These are phyloP conservation scores for Pneumocystis carinii DNA, from an alignment of 1,139 yeast species.

Conservation along the genomic window DNA sequence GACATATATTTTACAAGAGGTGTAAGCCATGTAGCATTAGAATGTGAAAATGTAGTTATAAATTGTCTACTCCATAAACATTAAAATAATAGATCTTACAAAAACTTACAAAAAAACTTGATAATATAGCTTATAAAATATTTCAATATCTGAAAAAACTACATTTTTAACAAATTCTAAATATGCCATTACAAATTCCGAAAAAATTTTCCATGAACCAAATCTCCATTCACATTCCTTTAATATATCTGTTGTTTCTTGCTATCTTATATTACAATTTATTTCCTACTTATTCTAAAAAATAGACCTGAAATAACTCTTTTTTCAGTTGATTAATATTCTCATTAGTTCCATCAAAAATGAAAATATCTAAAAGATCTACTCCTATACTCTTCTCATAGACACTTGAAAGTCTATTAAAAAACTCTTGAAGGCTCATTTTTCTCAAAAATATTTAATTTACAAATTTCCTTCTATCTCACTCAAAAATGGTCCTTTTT, in stretches of 20 bases:
- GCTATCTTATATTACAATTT: background rate
- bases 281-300: background rate
- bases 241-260: background rate
- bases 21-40: background rate
- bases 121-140: background rate
- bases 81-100: background rate
- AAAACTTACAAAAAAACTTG: background rate
- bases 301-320: background rate
- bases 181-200: background rate
- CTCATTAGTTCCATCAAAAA: background rate
- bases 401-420: background rate
- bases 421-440: background rate
- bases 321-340: background rate
- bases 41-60: background rate
- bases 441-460: background rate
- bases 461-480: no score
- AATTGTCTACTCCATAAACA: background rate
- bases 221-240: background rate
- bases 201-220: background rate
- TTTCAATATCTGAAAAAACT: background rate
- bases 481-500: no score
- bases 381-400: background rate
- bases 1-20: constrained; percentile 1
- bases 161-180: background rate
- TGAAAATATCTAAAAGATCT: background rate